Percentiles rank a stretch among this genome's conserved stretches.
Evolutionary conservation across 1,284 basidiomycete species (phyloP).

Genomic region (Entoloma clypeatum): DNA sequence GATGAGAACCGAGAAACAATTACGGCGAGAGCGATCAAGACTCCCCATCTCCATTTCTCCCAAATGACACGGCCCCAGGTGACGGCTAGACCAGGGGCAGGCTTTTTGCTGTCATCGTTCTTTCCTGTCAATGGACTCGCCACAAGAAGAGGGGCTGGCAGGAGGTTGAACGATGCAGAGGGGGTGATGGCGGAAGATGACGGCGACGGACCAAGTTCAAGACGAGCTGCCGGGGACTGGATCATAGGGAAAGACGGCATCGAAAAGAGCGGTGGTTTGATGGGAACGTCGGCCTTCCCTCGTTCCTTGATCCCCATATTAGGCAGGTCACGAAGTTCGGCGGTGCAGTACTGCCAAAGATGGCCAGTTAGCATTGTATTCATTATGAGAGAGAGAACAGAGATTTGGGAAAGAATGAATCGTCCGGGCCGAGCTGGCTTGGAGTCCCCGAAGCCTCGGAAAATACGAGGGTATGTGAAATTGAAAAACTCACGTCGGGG

Average conservation of each 20-base stretch:
- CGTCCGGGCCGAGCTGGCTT: no score
- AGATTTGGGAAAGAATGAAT: no score
- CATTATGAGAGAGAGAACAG: no score
- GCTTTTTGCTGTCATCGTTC: constrained; percentile 22
- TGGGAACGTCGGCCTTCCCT: constrained; percentile 50
- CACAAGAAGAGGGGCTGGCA: constrained; percentile 3
- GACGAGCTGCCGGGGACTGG: neutral
- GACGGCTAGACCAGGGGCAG: constrained; percentile 42
- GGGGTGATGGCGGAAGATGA: constrained; percentile 1
- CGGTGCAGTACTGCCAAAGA: constrained; percentile 62
- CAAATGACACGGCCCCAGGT: constrained; percentile 66
- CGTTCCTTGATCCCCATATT: constrained; percentile 84
- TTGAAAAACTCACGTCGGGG: constrained; percentile 61
- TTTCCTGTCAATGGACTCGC: constrained; percentile 17
- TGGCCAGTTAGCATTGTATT: no score
- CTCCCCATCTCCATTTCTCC: constrained; percentile 82
- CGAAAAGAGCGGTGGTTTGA: no score
- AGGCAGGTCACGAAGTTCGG: constrained; percentile 66
- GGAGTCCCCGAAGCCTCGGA: no score
- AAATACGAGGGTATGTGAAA: neutral
- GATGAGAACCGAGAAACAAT: constrained; percentile 67
- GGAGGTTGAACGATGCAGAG: constrained; percentile 5
- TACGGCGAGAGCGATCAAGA: constrained; percentile 70
- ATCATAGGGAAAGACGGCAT: constrained; percentile 6
- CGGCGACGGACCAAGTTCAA: constrained; percentile 1